Percentiles rank a stretch among this genome's conserved stretches.
Conservation (phyloP, 495 filamentous ascomycete genomes). For the Aspergillus cavernicola region DNA sequence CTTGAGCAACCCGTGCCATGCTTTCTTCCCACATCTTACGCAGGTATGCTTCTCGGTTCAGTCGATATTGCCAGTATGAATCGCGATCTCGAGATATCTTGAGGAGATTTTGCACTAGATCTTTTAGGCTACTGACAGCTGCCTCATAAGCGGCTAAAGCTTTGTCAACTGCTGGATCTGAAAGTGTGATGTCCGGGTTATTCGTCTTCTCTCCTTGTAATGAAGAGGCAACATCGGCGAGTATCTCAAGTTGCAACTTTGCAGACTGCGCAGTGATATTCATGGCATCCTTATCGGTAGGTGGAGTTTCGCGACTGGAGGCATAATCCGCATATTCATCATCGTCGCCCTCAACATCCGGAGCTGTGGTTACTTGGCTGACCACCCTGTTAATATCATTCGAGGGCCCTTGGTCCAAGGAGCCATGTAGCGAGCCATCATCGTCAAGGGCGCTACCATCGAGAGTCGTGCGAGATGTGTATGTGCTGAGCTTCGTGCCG, state of each 20-base stretch:
- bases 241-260: conserved; percentile 83
- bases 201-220: conserved; percentile 67
- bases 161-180: conserved; percentile 69
- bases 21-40: conserved; percentile 97
- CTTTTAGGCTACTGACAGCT: conserved; percentile 82
- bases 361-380: conserved; percentile 44
- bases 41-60: conserved; percentile 84
- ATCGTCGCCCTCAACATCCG: conserved; percentile 63
- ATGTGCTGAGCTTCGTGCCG: conserved; percentile 38
- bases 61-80: conserved; percentile 91
- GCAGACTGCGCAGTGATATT: conserved; percentile 95
- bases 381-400: conserved; percentile 46
- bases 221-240: conserved; percentile 78
- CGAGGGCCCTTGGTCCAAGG: conserved; percentile 55
- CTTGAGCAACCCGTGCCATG: conserved; percentile 88
- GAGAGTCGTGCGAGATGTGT: conserved; percentile 50
- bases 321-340: conserved; percentile 81
- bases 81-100: conserved; percentile 92
- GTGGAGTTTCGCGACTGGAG: conserved; percentile 70
- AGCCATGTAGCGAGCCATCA: conserved; percentile 52
- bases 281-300: conserved; percentile 81
- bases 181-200: conserved; percentile 65
- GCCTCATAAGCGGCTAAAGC: conserved; percentile 85
- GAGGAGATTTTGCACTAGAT: conserved; percentile 79
- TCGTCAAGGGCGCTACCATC: conserved; percentile 48